Evolutionary conservation across 164 flowering plant species (phyloP), one percentile per base, ranked within the genome.

Genomic region (Vitis rotundifolia): DNA sequence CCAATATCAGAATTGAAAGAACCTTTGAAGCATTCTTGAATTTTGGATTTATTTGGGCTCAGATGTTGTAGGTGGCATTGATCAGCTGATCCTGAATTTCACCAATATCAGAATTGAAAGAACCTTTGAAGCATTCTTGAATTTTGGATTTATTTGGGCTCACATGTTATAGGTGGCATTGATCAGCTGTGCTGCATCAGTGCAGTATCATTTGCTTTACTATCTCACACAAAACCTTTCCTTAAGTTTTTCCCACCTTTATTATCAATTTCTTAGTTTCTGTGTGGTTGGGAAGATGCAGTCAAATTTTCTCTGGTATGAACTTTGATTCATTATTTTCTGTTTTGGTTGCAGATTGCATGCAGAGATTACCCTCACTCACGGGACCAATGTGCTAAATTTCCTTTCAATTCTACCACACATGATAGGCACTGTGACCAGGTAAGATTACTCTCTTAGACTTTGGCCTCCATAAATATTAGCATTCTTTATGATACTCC

Each of bases 301-400:
- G 56, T 11, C 31, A 49, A 13, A 19, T 8, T 49, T 4, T 19
- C 44, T 16, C 50, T 71, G 49, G 19, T 9, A 51, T 15, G 29
- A 61, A 44, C 44, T 13, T 22, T 66, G 29, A 48, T 58, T 66
- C n/a, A 37, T 19, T 64, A 7, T 31, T 66, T 59, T 68, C 11
- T 56, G 12, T 48, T 68, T 68, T 13, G 63, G 8, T 72, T 80
- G 73, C 84, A 94, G 99, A 68, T 95, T 70, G 99, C 99, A 26
- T 95, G 99, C 80, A 80, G 98, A 79, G 99, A 95, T 73, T 95
- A 73, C 49, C 92, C 99, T 73, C 99, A 95, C 78, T 61, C 98
- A 11, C 81, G 99, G 50, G 92, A 91, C 76, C 79, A 74, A 19
- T 95, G 99, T 77, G 94, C 79, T 49, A 88, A 73, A 50, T 89